phyloP scores from a whole-genome alignment of 352 stramenopile genomes.

The Globisporangium camurandrum region DNA sequence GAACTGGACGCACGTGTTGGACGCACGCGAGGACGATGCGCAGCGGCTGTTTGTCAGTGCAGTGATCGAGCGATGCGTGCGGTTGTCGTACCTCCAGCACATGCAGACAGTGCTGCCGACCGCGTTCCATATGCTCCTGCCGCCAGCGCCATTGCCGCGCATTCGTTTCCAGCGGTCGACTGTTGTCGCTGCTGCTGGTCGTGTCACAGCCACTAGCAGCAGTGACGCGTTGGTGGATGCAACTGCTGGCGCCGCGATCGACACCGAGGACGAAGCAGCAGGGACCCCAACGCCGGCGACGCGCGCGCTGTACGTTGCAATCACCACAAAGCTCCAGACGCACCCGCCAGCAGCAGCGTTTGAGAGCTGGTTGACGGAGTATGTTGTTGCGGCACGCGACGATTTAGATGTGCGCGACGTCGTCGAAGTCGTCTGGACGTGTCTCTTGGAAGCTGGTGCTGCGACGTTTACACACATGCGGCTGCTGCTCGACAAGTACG shows the following conservation, averaged over 20 bases:
- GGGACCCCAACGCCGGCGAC: conserved; percentile 14
- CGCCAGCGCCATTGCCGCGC: conserved; percentile 57
- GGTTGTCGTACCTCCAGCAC: conserved; percentile 78
- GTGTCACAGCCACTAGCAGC: too few species aligned
- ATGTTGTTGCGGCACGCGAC: conserved; percentile 29
- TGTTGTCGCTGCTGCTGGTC: too few species aligned
- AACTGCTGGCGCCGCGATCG: conserved; percentile 9
- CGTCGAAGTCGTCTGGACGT: conserved; percentile 69
- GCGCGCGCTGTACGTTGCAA: conserved; percentile 46
- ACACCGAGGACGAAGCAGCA: conserved; percentile 5
- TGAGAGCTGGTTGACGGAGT: conserved; percentile 52
- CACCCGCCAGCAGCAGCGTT: conserved; percentile 46
- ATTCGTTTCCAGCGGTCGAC: conserved; percentile 45
- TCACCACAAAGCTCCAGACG: conserved; percentile 60
- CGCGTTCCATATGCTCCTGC: conserved; percentile 74
- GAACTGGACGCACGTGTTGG: conserved; percentile 69
- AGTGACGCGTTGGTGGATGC: not conserved
- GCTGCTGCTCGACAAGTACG: conserved; percentile 74
- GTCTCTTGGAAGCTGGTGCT: conserved; percentile 62
- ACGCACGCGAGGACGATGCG: conserved; percentile 68
- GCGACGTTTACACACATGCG: conserved; percentile 83
- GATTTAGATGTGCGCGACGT: too few species aligned
- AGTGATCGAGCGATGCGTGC: conserved; percentile 80
- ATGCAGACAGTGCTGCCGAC: conserved; percentile 69
- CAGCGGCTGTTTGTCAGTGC: conserved; percentile 81